phyloP scores from a whole-genome alignment of 768 basidiomycete species.

The Podaxis mareebaensis region DNA sequence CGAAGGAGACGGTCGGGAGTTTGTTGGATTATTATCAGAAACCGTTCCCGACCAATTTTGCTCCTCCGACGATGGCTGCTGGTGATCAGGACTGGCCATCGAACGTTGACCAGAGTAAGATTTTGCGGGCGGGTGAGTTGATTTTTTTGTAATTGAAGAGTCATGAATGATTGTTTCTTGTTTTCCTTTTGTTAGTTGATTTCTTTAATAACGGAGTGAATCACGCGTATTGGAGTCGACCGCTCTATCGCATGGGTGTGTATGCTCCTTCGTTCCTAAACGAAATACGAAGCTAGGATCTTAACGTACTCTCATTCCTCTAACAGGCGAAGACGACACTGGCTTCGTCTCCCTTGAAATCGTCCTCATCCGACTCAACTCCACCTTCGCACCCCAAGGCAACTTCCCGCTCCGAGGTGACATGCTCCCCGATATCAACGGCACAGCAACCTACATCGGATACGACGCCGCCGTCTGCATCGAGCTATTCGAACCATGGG shows the following conservation, averaged over 20 bases:
- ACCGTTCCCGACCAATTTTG: constrained; percentile 25
- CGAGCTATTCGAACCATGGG: constrained; percentile 41
- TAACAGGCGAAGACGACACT: constrained; percentile 28
- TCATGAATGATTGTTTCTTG: not conserved
- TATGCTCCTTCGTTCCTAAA: not conserved
- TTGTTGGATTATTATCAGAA: constrained; percentile 35
- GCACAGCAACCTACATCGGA: constrained; percentile 34
- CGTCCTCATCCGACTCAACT: constrained; percentile 37
- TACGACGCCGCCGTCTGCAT: constrained; percentile 41
- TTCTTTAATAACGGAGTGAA: constrained; percentile 38
- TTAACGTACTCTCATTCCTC: not conserved
- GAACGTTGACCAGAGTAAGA: constrained; percentile 24
- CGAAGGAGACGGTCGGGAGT: constrained; percentile 29
- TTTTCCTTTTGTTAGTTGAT: constrained; percentile 21
- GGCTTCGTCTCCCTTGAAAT: constrained; percentile 37
- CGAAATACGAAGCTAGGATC: not conserved
- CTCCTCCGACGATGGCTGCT: not conserved
- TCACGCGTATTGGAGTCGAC: constrained; percentile 29
- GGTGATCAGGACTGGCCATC: constrained; percentile 20
- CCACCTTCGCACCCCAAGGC: constrained; percentile 33
- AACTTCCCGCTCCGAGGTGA: constrained; percentile 26
- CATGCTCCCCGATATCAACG: constrained; percentile 24
- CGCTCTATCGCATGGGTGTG: constrained; percentile 26
- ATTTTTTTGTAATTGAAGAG: too few relatives aligned
- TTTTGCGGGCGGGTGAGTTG: constrained; percentile 23